Conservation (phyloP, 306 rosid genomes). For the Rosa chinensis region DNA sequence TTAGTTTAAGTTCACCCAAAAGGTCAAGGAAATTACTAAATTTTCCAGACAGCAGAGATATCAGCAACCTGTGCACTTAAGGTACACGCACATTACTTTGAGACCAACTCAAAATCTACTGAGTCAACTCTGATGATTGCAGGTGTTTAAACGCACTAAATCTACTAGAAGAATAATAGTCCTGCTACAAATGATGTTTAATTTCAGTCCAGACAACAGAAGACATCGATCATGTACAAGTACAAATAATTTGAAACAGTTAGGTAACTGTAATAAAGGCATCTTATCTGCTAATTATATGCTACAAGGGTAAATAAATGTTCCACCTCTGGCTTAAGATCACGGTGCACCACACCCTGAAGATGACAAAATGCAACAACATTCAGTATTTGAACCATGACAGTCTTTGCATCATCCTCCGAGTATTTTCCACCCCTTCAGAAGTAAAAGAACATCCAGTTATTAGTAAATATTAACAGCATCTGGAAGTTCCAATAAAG, state of each 20-base stretch:
- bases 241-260: conserved; percentile 5
- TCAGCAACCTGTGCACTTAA: background rate
- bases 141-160: background rate
- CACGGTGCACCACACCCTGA: conserved; percentile 99
- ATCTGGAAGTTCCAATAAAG: conserved; percentile 11
- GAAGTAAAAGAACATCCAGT: conserved; percentile 29
- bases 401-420: conserved; percentile 95
- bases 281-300: background rate
- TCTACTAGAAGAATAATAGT: background rate
- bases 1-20: background rate
- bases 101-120: background rate
- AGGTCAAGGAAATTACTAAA: background rate
- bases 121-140: background rate
- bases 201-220: background rate
- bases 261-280: background rate
- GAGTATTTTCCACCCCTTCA: conserved; percentile 95
- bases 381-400: conserved; percentile 89
- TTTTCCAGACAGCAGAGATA: background rate
- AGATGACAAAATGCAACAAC: conserved; percentile 98
- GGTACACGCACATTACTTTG: background rate
- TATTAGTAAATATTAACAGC: conserved; percentile 20
- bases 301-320: conserved; percentile 18
- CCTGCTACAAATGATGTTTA: background rate
- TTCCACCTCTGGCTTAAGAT: conserved; percentile 97
- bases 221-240: background rate